Evolutionary conservation across 1,139 yeast genomes (phyloP).

Genomic region (Debaryomycetaceae sp.): DNA sequence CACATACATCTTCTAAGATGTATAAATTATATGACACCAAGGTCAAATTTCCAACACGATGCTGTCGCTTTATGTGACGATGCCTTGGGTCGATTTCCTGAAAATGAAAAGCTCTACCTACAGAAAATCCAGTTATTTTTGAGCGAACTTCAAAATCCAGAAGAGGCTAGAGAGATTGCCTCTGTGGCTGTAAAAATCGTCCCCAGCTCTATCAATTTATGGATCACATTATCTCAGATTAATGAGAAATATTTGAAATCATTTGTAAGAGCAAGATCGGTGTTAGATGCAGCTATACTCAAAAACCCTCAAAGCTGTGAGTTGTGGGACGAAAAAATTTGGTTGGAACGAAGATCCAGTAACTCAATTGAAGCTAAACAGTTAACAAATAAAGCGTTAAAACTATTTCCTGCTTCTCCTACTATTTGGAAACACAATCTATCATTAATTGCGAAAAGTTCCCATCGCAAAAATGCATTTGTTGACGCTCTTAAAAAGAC

Average conservation of each 20-base stretch:
- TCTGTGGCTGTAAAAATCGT: slow-evolving; percentile 48
- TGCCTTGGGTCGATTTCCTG: slow-evolving; percentile 48
- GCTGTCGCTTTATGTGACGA: slow-evolving; percentile 41
- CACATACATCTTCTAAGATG: slow-evolving; percentile 54
- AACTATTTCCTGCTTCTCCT: slow-evolving; percentile 57
- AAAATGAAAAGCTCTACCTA: slow-evolving; percentile 48
- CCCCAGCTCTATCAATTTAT: slow-evolving; percentile 44
- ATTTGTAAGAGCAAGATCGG: slow-evolving; percentile 64
- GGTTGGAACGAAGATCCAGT: slow-evolving; percentile 52
- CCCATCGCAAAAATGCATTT: slow-evolving; percentile 61
- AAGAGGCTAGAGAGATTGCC: slow-evolving; percentile 48
- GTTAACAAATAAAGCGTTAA: slow-evolving; percentile 58
- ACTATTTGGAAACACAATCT: slow-evolving; percentile 63
- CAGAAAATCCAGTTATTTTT: slow-evolving; percentile 57
- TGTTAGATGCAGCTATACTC: slow-evolving; percentile 64
- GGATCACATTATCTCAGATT: slow-evolving; percentile 53
- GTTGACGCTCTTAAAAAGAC: slow-evolving; percentile 73
- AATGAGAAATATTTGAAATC: slow-evolving; percentile 43
- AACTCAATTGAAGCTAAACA: slow-evolving; percentile 54
- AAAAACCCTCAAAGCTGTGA: slow-evolving; percentile 46
- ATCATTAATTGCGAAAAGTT: slow-evolving; percentile 45
- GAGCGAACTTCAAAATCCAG: slow-evolving; percentile 20
- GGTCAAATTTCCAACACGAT: slow-evolving; percentile 7
- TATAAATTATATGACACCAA: slow-evolving; percentile 10
- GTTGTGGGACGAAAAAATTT: slow-evolving; percentile 58